Conservation (phyloP, 2,329 filamentous ascomycete genomes). For the Coniochaeta prunicola region DNA sequence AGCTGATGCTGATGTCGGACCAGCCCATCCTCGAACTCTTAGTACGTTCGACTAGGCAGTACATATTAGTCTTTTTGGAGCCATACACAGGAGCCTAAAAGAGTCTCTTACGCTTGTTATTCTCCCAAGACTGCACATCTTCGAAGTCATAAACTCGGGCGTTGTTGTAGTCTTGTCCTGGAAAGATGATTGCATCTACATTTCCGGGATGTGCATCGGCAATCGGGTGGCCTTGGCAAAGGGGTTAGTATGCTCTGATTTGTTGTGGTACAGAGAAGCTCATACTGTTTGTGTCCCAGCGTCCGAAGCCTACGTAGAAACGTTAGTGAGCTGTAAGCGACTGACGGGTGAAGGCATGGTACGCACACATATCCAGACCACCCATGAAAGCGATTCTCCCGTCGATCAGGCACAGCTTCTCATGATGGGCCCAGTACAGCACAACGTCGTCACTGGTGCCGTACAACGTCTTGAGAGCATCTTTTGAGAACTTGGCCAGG, state of each 20-base stretch:
- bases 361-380: constrained; percentile 70
- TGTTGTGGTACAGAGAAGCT: constrained; percentile 8
- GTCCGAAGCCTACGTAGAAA: constrained; percentile 56
- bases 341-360: background rate
- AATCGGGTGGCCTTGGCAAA: constrained; percentile 57
- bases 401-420: constrained; percentile 82
- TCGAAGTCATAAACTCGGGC: constrained; percentile 76
- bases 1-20: constrained; percentile 76
- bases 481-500: constrained; percentile 59
- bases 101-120: constrained; percentile 61
- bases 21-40: constrained; percentile 84
- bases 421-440: constrained; percentile 88
- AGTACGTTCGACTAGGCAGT: constrained; percentile 57
- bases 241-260: constrained; percentile 13
- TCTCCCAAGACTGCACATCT: constrained; percentile 69
- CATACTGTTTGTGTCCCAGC: constrained; percentile 74
- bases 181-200: constrained; percentile 69
- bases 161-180: constrained; percentile 91
- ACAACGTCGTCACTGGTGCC: constrained; percentile 76
- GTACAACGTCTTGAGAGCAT: constrained; percentile 72
- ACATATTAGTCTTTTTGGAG: constrained; percentile 1
- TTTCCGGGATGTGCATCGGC: constrained; percentile 76
- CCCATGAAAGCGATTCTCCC: constrained; percentile 82
- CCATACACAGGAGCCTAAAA: background rate
- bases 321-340: constrained; percentile 13